phyloP scores from a whole-genome alignment of 352 stramenopile species.

The Elongisporangium prolatum region DNA sequence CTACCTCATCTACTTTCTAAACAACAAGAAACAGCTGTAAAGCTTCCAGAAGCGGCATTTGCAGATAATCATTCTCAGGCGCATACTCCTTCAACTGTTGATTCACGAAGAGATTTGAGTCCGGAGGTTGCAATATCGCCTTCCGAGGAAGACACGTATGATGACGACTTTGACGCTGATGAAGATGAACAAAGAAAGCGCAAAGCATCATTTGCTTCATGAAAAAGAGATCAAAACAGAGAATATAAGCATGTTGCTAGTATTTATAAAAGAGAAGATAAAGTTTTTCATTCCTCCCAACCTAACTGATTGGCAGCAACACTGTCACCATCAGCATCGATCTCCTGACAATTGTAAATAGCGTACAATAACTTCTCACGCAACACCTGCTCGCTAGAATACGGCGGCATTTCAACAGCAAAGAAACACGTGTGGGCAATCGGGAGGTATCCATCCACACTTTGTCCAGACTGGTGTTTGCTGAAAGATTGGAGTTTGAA shows the following conservation, averaged over 20 bases:
- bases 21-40: background rate
- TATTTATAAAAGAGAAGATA: background rate
- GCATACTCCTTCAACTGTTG: background rate
- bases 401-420: conserved; percentile 92
- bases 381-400: conserved; percentile 82
- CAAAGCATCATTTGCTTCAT: background rate
- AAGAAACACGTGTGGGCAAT: conserved; percentile 99
- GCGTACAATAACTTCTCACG: conserved; percentile 84
- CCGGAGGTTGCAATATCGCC: background rate
- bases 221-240: background rate
- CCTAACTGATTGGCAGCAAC: conserved; percentile 76
- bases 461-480: conserved; percentile 33
- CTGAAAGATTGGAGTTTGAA: conserved; percentile 91
- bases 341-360: conserved; percentile 93
- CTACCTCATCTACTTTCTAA: no score
- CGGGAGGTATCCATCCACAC: conserved; percentile 87
- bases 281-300: conserved; percentile 55
- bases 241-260: no score
- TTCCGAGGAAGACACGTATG: background rate
- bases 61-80: background rate
- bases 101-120: background rate
- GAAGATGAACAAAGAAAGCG: background rate
- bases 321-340: conserved; percentile 84
- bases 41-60: background rate
- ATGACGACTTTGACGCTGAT: background rate